Evolutionary conservation across 192 early-diverging fungal species (phyloP), one percentile per base, ranked within the genome.

Genomic region (Lobulomyces angularis): DNA sequence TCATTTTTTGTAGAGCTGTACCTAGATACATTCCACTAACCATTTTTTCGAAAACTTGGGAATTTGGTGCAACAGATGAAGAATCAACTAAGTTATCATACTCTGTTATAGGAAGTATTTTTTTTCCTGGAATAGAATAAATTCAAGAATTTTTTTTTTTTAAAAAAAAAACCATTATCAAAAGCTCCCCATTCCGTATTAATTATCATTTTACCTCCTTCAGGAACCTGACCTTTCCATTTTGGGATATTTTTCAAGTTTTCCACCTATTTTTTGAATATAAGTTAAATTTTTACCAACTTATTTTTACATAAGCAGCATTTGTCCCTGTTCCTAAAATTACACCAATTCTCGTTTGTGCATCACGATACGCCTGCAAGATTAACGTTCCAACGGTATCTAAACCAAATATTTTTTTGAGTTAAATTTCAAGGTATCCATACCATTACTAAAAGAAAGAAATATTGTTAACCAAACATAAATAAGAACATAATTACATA

Each of bases 281-380:
- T n/a, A n/a, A n/a, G n/a, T n/a, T n/a, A n/a, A n/a, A n/a, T n/a
- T n/a, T n/a, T n/a, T n/a, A n/a, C n/a, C n/a, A n/a, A n/a, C n/a
- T n/a, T n/a, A n/a, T n/a, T n/a, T n/a, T n/a, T 34, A 77, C 80
- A 58, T 94, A 95, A 20, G 89, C 86, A n/a, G 91, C 86, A 58
- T 97, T 97, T 40, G 84, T 84, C 27, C 94, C 94, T 1, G 94
- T 95, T 51, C 87, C 91, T 21, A 87, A 67, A 52, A 97, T 94
- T 32, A 90, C 74, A 27, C 83, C 86, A 50, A 90, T 79, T 56
- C 76, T 68, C 41, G 84, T 81, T 22, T 77, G 61, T 8, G 89
- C 81, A 31, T 88, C 74, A 12, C 51, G 57, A 62, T 95, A 95
- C 23, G 87, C 89, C 49, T 91, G 77, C 7, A 86, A 77, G 23